A percentile compares a stretch with the other conserved stretches of the same genome.
Conservation (phyloP, 192 early-diverging fungal genomes). For the Pilaira anomala region DNA sequence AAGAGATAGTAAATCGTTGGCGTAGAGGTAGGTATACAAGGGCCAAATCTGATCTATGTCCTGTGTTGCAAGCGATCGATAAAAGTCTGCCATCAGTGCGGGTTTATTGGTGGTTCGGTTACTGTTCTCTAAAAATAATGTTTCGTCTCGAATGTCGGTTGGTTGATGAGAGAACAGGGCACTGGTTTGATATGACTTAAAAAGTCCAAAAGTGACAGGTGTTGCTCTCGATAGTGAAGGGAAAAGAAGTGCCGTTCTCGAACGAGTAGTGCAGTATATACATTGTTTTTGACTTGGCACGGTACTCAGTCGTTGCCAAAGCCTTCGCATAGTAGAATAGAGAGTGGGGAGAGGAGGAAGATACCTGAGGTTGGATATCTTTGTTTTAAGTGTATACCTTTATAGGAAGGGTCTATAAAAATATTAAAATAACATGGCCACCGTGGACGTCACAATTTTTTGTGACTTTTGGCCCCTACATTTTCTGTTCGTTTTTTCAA, state of each 20-base stretch:
- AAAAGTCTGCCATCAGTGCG: slow-evolving; percentile 18
- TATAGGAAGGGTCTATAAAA: too few species aligned
- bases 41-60: slow-evolving; percentile 36
- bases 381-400: too few species aligned
- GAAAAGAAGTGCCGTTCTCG: background rate
- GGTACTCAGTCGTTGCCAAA: slow-evolving; percentile 9
- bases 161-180: slow-evolving; percentile 5
- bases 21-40: slow-evolving; percentile 25
- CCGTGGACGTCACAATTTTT: too few species aligned
- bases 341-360: too few species aligned
- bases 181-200: background rate
- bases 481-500: too few species aligned
- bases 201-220: background rate
- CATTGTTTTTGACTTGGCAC: slow-evolving; percentile 13
- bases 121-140: background rate
- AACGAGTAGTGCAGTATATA: slow-evolving; percentile 11
- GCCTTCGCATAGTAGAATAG: slow-evolving; percentile 4
- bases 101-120: background rate
- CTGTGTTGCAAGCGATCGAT: slow-evolving; percentile 28
- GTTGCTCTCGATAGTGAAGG: background rate
- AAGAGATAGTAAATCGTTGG: slow-evolving; percentile 2
- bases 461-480: too few species aligned
- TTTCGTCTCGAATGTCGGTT: background rate
- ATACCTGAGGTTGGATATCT: too few species aligned
- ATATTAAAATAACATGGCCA: too few species aligned